Conservation (phyloP, 2,329 filamentous ascomycete genomes). For the Pestalotiopsis sp. region DNA sequence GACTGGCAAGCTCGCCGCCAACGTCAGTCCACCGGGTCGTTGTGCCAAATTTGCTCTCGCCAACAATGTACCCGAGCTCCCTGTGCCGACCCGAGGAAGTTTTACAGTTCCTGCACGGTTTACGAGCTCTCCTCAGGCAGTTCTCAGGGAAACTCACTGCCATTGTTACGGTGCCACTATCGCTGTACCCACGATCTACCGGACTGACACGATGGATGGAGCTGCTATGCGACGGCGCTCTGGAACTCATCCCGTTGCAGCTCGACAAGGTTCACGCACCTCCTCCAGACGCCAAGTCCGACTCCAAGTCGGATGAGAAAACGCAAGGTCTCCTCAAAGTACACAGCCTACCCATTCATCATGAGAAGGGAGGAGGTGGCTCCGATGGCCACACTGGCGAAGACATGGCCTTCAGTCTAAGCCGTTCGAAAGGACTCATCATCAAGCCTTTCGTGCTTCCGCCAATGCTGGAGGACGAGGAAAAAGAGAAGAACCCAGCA, state of each 20-base stretch:
- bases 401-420: slow-evolving; percentile 89
- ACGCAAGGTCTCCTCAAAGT: slow-evolving; percentile 85
- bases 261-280: slow-evolving; percentile 53
- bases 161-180: slow-evolving; percentile 76
- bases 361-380: slow-evolving; percentile 85
- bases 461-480: slow-evolving; percentile 79
- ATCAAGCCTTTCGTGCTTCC: slow-evolving; percentile 90
- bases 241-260: slow-evolving; percentile 79
- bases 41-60: slow-evolving; percentile 83
- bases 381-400: slow-evolving; percentile 71
- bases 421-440: slow-evolving; percentile 75
- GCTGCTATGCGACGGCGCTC: slow-evolving; percentile 78
- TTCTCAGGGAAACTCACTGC: slow-evolving; percentile 68
- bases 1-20: slow-evolving; percentile 58
- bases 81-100: slow-evolving; percentile 72
- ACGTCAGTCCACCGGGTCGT: slow-evolving; percentile 77
- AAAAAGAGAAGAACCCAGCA: slow-evolving; percentile 42
- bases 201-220: slow-evolving; percentile 88
- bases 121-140: slow-evolving; percentile 74
- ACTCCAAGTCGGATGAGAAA: slow-evolving; percentile 64
- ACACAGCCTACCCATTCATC: slow-evolving; percentile 80
- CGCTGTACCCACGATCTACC: slow-evolving; percentile 74
- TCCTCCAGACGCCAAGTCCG: slow-evolving; percentile 54
- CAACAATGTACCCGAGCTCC: slow-evolving; percentile 76
- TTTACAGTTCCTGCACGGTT: slow-evolving; percentile 77